Base-by-base conservation (phyloP, 139 green algal genomes). In the Tetratostichococcus sp. region DNA sequence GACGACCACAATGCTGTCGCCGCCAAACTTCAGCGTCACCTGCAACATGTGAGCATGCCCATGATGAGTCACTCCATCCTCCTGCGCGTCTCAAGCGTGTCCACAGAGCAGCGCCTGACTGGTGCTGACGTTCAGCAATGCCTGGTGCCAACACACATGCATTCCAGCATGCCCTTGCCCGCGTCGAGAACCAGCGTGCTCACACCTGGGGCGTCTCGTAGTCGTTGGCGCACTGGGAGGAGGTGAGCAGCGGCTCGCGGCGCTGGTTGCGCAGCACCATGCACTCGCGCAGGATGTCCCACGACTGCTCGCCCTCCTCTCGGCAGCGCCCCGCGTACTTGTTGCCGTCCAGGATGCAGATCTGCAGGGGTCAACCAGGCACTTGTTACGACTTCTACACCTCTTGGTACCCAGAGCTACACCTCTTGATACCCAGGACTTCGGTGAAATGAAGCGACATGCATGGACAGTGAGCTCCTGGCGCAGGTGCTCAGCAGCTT, bases 321-420 rank as follows among this genome's bases (percentile, higher is more conserved):
- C 77, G 65, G 43, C 71, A 77, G 4, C 65, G 31, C 2, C 39
- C 75, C 33, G 72, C 77, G 67, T 72, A 81, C 65, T 77, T 81
- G 77, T 81, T 81, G 25, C 77, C 77, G 26, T 81, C 77, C 77
- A 81, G 66, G 25, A 81, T 75, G 71, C 43, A 77, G 0, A 75
- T 32, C 77, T 81, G 71, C 71, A 75, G 0, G 2, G 3, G 5
- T 35, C 4, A 2, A 35, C 19, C 6, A 35, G 21, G 30, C 21
- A 35, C n/a, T n/a, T n/a, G n/a, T n/a, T n/a, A n/a, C n/a, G n/a
- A n/a, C n/a, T n/a, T n/a, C n/a, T n/a, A n/a, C n/a, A n/a, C n/a
- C n/a, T n/a, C n/a, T n/a, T n/a, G n/a, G n/a, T n/a, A n/a, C n/a
- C n/a, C n/a, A n/a, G n/a, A n/a, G n/a, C n/a, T n/a, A n/a, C n/a